Percentiles rank a stretch among this genome's conserved stretches.
Conservation (phyloP, 2,329 filamentous ascomycete genomes). For the Fonsecaea erecta region DNA sequence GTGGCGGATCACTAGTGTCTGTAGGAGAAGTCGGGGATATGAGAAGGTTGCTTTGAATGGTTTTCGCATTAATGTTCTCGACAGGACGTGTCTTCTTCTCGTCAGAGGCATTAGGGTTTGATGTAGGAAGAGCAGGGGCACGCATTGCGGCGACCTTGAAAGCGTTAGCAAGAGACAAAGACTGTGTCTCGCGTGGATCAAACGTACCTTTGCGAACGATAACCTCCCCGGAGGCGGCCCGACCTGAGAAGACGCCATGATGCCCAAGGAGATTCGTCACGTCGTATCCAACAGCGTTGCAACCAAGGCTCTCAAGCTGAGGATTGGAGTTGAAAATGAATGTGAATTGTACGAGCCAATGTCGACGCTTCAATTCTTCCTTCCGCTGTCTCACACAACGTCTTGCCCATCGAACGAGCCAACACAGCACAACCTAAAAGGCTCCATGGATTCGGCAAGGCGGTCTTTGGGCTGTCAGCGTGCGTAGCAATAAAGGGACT, state of each 20-base stretch:
- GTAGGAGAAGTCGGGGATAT: conserved; percentile 15
- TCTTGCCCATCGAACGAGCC: conserved; percentile 34
- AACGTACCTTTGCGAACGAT: conserved; percentile 76
- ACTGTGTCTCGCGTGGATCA: conserved; percentile 30
- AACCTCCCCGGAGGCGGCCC: conserved; percentile 55
- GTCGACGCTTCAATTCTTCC: conserved; percentile 21
- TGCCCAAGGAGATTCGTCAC: conserved; percentile 38
- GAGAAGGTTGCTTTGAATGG: neutral
- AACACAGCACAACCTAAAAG: conserved; percentile 29
- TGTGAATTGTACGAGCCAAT: conserved; percentile 28
- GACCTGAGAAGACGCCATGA: conserved; percentile 39
- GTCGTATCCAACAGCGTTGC: conserved; percentile 36
- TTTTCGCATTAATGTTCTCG: conserved; percentile 17
- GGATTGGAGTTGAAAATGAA: conserved; percentile 29
- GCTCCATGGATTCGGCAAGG: conserved; percentile 36
- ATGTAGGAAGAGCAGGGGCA: conserved; percentile 35
- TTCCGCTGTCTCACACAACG: conserved; percentile 33
- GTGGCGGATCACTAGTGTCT: conserved; percentile 3
- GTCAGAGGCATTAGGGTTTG: conserved; percentile 23
- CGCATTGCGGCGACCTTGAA: conserved; percentile 51
- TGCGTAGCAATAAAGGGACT: neutral
- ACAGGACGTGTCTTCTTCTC: conserved; percentile 34
- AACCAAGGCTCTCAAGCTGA: conserved; percentile 31
- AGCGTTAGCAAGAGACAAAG: conserved; percentile 29
- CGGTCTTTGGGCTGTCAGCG: conserved; percentile 12